Conservation (phyloP, 805 yeast species). For the Teunomyces kruisii region DNA sequence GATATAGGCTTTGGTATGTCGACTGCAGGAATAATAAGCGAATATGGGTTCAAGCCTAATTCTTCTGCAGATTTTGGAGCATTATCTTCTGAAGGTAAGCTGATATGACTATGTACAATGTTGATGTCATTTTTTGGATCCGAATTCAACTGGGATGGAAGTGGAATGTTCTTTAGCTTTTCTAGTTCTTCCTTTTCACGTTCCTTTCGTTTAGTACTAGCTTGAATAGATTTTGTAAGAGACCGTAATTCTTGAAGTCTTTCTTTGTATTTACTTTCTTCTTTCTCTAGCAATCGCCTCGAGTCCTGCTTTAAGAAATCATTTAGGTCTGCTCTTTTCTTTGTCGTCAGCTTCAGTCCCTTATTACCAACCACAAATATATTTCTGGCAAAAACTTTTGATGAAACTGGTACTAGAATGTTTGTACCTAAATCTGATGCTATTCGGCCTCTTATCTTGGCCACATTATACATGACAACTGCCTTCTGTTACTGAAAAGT, state of each 20-base stretch:
- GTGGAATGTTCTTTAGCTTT: conserved; percentile 12
- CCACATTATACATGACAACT: background rate
- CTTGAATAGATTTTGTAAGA: conserved; percentile 19
- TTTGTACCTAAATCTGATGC: background rate
- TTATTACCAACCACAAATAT: conserved; percentile 2
- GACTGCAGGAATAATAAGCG: conserved; percentile 17
- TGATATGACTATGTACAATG: conserved; percentile 12
- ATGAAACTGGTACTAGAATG: background rate
- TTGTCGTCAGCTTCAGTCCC: background rate
- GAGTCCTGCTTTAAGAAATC: conserved; percentile 19
- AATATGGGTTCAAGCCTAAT: conserved; percentile 12
- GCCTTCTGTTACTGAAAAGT: background rate
- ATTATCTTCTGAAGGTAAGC: background rate
- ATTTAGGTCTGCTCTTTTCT: conserved; percentile 3
- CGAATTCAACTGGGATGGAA: conserved; percentile 17
- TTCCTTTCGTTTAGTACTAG: conserved; percentile 5
- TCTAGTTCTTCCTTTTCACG: conserved; percentile 15
- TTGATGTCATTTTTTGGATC: conserved; percentile 8
- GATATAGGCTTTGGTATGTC: conserved; percentile 38
- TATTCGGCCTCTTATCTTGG: background rate
- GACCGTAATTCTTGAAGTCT: conserved; percentile 27
- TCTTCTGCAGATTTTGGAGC: background rate
- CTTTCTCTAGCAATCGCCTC: conserved; percentile 14
- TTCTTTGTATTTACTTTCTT: conserved; percentile 22
- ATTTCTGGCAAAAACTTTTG: background rate